phyloP scores from a whole-genome alignment of 257 asterid genomes.

The Forsythia suspensa region DNA sequence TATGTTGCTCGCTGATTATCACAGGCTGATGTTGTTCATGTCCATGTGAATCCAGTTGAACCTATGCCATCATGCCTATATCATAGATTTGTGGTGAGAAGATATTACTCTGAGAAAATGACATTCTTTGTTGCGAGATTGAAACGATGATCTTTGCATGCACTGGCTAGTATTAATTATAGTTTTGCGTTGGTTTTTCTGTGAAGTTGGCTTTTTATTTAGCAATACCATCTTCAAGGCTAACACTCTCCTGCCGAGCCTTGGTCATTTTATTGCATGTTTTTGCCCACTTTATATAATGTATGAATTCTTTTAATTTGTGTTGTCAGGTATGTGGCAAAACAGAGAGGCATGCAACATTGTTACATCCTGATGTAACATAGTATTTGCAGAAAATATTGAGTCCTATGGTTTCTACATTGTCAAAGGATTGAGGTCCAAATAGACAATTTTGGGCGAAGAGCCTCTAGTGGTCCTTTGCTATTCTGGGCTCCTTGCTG shows the following conservation, averaged over 20 bases:
- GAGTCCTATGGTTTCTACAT: not conserved
- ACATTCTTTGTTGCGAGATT: not conserved
- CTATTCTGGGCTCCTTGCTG: slow-evolving; percentile 31
- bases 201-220: slow-evolving; percentile 13
- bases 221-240: not conserved
- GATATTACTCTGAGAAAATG: slow-evolving; percentile 6
- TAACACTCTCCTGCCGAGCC: not conserved
- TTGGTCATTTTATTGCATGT: slow-evolving; percentile 4
- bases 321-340: slow-evolving; percentile 63
- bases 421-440: not conserved
- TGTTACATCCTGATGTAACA: slow-evolving; percentile 16
- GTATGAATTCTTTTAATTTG: slow-evolving; percentile 10
- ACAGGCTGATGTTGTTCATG: slow-evolving; percentile 77
- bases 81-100: slow-evolving; percentile 88
- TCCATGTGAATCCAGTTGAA: slow-evolving; percentile 73
- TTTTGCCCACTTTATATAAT: slow-evolving; percentile 7
- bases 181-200: not conserved
- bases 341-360: slow-evolving; percentile 58
- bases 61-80: slow-evolving; percentile 88
- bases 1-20: slow-evolving; percentile 27
- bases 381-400: not conserved
- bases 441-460: slow-evolving; percentile 59
- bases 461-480: slow-evolving; percentile 76
- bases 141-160: not conserved
- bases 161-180: not conserved